phyloP scores from a whole-genome alignment of 202 grass and related monocot genomes.

The Schoenoplectus triqueter region DNA sequence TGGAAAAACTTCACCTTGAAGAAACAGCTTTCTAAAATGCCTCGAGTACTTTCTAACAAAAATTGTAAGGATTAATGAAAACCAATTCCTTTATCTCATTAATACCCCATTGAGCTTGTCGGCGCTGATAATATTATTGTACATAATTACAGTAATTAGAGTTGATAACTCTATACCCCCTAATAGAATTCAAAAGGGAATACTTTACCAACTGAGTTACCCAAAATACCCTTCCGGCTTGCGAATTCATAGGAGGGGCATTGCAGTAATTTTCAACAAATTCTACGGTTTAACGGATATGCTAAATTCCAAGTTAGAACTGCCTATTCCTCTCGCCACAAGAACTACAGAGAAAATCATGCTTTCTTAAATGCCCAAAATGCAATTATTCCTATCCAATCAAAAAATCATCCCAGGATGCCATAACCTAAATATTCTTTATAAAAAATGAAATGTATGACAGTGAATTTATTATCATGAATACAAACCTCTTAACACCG shows the following conservation, averaged over 20 bases:
- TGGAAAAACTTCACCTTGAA: neutral
- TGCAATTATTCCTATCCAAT: neutral
- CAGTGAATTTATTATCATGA: neutral
- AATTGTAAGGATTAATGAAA: no score
- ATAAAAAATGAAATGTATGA: neutral
- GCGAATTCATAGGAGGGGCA: neutral
- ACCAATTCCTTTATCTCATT: no score
- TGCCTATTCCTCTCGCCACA: neutral
- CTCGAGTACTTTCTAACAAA: neutral
- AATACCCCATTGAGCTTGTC: no score
- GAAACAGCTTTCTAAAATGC: neutral
- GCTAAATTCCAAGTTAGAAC: neutral
- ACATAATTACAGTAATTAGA: neutral
- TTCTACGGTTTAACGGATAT: neutral
- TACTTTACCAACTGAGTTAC: neutral
- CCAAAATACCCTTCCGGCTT: neutral
- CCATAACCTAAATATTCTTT: neutral
- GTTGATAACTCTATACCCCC: neutral
- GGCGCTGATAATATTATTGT: neutral
- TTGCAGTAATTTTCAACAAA: neutral
- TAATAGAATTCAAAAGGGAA: neutral
- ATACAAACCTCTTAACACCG: constrained; percentile 68
- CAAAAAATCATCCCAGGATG: neutral
- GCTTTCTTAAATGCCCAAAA: constrained; percentile 2
- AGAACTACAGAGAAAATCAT: neutral